Base-by-base conservation (phyloP, 257 asterid genomes). In the Fraxinus pennsylvanica region DNA sequence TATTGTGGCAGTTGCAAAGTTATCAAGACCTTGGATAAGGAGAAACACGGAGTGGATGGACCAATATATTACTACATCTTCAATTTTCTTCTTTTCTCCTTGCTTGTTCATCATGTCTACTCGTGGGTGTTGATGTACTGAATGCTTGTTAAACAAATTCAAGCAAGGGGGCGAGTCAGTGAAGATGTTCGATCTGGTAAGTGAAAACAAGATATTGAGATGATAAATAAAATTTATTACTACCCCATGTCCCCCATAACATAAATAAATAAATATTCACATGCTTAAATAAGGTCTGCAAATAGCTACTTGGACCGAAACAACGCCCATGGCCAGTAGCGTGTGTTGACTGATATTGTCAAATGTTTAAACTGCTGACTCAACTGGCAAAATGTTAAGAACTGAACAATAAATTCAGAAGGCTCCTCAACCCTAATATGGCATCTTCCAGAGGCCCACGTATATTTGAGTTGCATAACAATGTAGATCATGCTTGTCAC, bases 111-210 rank as follows among this genome's bases (percentile, higher is more conserved):
- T 59, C 94, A 94, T 73, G 78, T 92, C 81, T 94, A 94, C 84
- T 94, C 98, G 99, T 91, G 93, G 91, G 91, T 89, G 27, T 84
- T 94, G 80, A 94, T 94, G 85, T 91, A 76, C 76, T 90, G 97
- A 71, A 94, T 94, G 99, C 93, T 94, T 12, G 92, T 91, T 74
- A 82, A 74, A 73, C 99, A 94, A 86, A 87, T 94, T 83, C 85
- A 86, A 81, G 91, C 94, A 22, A 88, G 97, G 66, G 99, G 99
- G 15, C 85, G 89, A 72, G 79, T 94, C 81, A 88, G 96, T 25
- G 98, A 94, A 47, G 99, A 94, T 73, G 96, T 90, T 80, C 96
- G 98, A 79, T 92, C 98, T 50, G 99, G 99, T 92, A 78, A 87
- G 96, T 84, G 66, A 50, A 47, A 36, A 72, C 22, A 27, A 65